Base-by-base conservation (phyloP, 2,329 filamentous ascomycete genomes). In the Trichoderma semiorbis region DNA sequence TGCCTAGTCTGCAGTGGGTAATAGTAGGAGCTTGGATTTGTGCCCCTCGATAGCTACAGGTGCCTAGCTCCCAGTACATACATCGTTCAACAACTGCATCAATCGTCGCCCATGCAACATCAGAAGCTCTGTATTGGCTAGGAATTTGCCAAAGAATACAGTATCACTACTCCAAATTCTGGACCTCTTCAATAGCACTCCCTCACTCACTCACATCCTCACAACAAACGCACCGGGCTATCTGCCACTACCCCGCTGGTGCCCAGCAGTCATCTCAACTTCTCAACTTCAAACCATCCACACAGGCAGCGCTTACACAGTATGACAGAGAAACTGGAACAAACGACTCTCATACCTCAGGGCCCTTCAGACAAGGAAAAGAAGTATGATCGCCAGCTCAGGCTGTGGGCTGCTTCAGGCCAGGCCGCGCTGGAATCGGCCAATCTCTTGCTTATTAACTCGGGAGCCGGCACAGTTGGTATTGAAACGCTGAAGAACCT, bases 401-500 rank as follows among this genome's bases (percentile, higher is more conserved):
- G 97, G 68, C 85, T 99, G 16, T 99, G 96, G 96, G 97, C 95
- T 73, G 94, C 95, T 55, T 93, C 90, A 65, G 96, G 96, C 21
- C 96, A 99, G 80, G 88, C 92, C 75, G 95, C 95, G 18, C 87
- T 99, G 2, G 97, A 99, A 81, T 90, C 94, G 71, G 93, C 96
- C 26, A 93, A 97, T 76, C 91, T 99, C n/a, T 88, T 98, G 14
- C 87, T 99, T 6, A 85, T 99, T 73, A 98, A 97, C 81, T 93
- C 92, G 1, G 92, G 94, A 2, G 84, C 92, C n/a, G 95, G 95
- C 11, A 93, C 94, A 2, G 93, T 94, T 39, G 96, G 95, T 16
- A 88, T 97, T 14, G 96, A 99, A 82, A 91, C 95, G 0, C 87
- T 99, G 73, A 99, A 99, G 86, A 99, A 99, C 79, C 89, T 99